These are phyloP conservation scores for Gymnopus androsaceus DNA, from an alignment of 1,284 basidiomycete genomes.

Conservation along the genomic window DNA sequence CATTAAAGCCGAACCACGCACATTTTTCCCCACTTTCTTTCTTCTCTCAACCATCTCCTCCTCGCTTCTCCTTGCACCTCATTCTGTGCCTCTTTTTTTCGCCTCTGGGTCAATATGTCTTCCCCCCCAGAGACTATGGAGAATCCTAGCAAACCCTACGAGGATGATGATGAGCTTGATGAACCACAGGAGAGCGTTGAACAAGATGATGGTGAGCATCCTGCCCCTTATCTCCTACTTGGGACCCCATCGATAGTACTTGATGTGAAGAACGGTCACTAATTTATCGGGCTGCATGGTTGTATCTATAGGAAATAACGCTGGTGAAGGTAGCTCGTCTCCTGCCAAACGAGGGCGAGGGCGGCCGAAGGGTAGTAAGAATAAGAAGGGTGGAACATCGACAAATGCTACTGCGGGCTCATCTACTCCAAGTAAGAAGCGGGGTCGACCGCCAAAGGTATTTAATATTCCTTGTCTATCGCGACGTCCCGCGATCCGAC, in stretches of 20 bases:
- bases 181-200: constrained; percentile 36
- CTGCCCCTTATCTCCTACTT: constrained; percentile 13
- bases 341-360: constrained; percentile 71
- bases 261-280: constrained; percentile 22
- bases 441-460: constrained; percentile 80
- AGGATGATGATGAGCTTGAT: constrained; percentile 48
- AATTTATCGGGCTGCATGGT: constrained; percentile 21
- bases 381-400: constrained; percentile 62
- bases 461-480: constrained; percentile 24
- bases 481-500: constrained; percentile 15
- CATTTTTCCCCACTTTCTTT: constrained; percentile 62
- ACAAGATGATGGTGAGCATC: constrained; percentile 39
- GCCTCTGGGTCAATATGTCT: constrained; percentile 36
- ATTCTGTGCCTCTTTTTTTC: constrained; percentile 19
- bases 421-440: constrained; percentile 50
- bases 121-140: constrained; percentile 41
- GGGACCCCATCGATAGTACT: constrained; percentile 24
- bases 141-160: constrained; percentile 36
- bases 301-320: constrained; percentile 24
- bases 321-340: constrained; percentile 19
- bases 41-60: constrained; percentile 44
- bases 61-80: constrained; percentile 53
- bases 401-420: constrained; percentile 40
- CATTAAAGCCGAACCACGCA: constrained; percentile 71
- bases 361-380: constrained; percentile 80